Evolutionary conservation across 345 rosid genomes (phyloP).

Genomic region (Crucihimalaya himalaica): DNA sequence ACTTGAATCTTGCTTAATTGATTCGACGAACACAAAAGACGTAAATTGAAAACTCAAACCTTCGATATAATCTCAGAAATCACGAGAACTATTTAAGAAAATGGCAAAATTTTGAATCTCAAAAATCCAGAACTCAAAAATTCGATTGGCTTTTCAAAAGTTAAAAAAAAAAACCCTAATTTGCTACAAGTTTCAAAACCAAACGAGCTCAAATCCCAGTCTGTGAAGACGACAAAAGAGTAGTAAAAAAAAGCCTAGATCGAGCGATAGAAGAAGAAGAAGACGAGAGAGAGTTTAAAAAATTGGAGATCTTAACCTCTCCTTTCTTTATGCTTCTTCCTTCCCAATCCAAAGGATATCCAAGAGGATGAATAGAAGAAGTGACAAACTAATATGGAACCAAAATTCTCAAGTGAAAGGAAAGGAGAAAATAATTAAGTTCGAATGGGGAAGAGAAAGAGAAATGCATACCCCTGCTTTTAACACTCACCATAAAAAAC

Average conservation of each 20-base stretch:
- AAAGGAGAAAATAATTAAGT: no score
- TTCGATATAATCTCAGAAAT: not conserved
- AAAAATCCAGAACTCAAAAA: not conserved
- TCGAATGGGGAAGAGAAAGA: no score
- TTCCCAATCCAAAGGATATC: no score
- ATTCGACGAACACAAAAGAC: not conserved
- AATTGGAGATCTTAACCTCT: no score
- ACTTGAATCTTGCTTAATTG: not conserved
- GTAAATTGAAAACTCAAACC: not conserved
- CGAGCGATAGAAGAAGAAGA: conserved; percentile 36
- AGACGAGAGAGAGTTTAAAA: conserved; percentile 21
- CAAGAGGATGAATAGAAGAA: no score
- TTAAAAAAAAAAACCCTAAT: conserved; percentile 2
- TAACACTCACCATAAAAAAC: no score
- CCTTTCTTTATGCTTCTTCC: no score
- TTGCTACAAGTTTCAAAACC: not conserved
- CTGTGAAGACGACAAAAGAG: conserved; percentile 7
- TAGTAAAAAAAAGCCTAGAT: conserved; percentile 21
- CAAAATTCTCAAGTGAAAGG: no score
- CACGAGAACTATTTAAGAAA: not conserved
- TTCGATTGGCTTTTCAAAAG: conserved; percentile 6
- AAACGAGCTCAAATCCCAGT: not conserved
- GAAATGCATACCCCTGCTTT: no score
- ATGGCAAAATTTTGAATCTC: conserved; percentile 1
- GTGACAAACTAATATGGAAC: no score